Evolutionary conservation across 768 basidiomycete species (phyloP).

Genomic region (Tricholoma terreum): DNA sequence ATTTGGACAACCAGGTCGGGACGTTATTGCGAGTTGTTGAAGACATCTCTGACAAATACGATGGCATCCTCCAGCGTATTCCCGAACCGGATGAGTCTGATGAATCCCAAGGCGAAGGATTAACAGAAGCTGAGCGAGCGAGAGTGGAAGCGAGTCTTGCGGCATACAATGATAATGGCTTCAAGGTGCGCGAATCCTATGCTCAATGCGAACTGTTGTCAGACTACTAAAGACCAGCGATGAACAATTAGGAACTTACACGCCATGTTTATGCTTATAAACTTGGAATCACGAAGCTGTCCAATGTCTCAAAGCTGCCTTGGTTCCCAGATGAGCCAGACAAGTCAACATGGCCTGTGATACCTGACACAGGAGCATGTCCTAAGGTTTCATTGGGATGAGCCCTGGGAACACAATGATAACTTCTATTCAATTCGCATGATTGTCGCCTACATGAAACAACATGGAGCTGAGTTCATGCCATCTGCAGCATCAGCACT

Average conservation of each 20-base stretch:
- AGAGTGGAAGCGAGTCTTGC: neutral
- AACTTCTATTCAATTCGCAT: conserved; percentile 4
- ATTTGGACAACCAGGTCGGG: too few relatives aligned
- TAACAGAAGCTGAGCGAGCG: neutral
- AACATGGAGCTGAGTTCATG: neutral
- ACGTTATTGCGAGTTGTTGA: neutral
- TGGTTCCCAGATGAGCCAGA: conserved; percentile 2
- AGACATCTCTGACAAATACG: neutral
- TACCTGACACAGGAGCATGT: conserved; percentile 1
- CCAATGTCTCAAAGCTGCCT: neutral
- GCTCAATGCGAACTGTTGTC: neutral
- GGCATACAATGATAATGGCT: neutral
- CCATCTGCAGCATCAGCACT: neutral
- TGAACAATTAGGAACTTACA: neutral
- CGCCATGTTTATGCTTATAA: neutral
- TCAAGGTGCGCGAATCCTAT: neutral
- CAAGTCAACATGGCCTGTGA: conserved; percentile 5
- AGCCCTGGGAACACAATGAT: neutral
- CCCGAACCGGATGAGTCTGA: neutral
- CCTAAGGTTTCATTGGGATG: conserved; percentile 1
- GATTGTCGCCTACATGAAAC: conserved; percentile 5
- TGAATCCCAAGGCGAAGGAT: neutral
- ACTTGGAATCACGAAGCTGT: neutral
- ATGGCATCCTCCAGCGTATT: neutral
- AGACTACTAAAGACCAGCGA: neutral